These are phyloP conservation scores for Flaveria linearis DNA, from an alignment of 129 eudicot species.

Conservation along the genomic window DNA sequence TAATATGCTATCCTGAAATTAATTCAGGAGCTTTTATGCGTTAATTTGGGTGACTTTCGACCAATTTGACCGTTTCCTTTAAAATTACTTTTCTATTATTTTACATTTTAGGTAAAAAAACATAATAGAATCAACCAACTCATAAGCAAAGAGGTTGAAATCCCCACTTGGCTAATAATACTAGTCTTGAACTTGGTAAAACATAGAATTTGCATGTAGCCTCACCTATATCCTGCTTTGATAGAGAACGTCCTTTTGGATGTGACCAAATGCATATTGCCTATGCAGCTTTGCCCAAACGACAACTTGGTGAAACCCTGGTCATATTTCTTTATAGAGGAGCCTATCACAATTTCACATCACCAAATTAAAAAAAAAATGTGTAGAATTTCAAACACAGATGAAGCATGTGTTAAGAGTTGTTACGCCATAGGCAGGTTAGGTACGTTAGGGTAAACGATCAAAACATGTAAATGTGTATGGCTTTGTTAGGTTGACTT, in stretches of 20 bases:
- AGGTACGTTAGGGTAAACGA: not conserved
- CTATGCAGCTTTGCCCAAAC: slow-evolving; percentile 29
- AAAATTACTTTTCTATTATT: not conserved
- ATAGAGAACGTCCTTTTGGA: slow-evolving; percentile 43
- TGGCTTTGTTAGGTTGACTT: not conserved
- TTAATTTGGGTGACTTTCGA: not conserved
- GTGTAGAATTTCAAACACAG: not conserved
- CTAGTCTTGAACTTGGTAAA: slow-evolving; percentile 8
- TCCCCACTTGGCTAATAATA: not conserved
- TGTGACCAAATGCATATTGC: slow-evolving; percentile 28
- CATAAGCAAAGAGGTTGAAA: not conserved
- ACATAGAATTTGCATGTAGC: slow-evolving; percentile 17
- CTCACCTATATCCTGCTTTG: slow-evolving; percentile 66
- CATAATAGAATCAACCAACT: not conserved
- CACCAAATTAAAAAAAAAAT: slow-evolving; percentile 1
- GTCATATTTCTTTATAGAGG: slow-evolving; percentile 32
- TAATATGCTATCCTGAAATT: no score
- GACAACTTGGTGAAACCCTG: slow-evolving; percentile 41
- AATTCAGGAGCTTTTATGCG: not conserved
- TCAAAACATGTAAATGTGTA: not conserved
- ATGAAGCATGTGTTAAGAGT: not conserved
- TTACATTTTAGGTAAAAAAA: not conserved
- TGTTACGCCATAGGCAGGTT: not conserved
- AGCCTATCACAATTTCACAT: slow-evolving; percentile 39
- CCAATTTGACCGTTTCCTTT: not conserved